Base-by-base conservation (phyloP, 495 filamentous ascomycete genomes). In the Staphylotrichum tortipilum region DNA sequence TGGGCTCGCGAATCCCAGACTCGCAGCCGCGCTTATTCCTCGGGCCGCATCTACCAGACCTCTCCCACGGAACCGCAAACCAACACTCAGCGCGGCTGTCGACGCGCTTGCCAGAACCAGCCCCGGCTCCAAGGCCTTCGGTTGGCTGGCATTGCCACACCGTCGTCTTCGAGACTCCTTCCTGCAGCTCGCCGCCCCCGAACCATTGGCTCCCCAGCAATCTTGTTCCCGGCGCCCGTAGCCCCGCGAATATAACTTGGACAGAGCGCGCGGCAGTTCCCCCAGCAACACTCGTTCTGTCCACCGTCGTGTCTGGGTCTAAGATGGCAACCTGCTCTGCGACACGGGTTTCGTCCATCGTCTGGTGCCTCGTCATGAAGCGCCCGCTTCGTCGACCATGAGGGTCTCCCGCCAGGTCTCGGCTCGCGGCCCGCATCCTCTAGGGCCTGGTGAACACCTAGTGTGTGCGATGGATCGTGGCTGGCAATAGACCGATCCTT, bases 241-340 rank as follows among this genome's bases (percentile, higher is more conserved):
- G 28, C 33, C 47, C 43, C 39, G 45, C 36, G 29, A 44, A 55
- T 55, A 55, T 50, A 47, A 47, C 35, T 10, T n/a, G n/a, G 3
- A 34, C n/a, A 55, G 54, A 63, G 60, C 62, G 60, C 62, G 62
- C 62, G 62, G 60, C 62, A 60, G 55, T 52, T 63, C 34, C 50
- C 31, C 9, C 39, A 36, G 47, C 19, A 55, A 52, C 31, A 39
- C 44, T 38, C 12, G 30, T 29, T 44, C 48, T 23, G 33, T 44
- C 10, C 10, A 37, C 36, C 48, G n/a, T n/a, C n/a, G n/a, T n/a
- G n/a, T n/a, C n/a, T n/a, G 10, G 17, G 12, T 44, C 11, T n/a
- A 35, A 28, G 17, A 5, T 7, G 31, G 4, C 19, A 17, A 24
- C 44, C 37, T 34, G 26, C 14, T 41, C 36, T 47, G 30, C 26